Base-by-base conservation (phyloP, 352 stramenopile species). In the Phytophthora sp. region DNA sequence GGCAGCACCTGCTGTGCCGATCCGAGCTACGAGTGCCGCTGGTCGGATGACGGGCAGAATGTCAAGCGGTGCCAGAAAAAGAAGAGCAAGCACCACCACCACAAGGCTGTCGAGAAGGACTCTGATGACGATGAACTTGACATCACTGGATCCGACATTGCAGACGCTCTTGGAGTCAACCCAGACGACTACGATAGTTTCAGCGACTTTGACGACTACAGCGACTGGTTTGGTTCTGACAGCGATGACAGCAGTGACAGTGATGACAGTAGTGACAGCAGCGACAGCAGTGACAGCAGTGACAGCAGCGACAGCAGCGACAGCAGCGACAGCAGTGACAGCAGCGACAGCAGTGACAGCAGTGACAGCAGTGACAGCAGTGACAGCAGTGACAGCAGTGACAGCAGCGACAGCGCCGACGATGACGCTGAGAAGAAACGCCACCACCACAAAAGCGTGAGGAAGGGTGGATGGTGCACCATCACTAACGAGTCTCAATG, bases 401-500 rank as follows among this genome's bases (percentile, higher is more conserved):
- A n/a, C n/a, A n/a, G n/a, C n/a, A n/a, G n/a, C n/a, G n/a, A n/a
- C n/a, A n/a, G n/a, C n/a, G n/a, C n/a, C n/a, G n/a, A n/a, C n/a
- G n/a, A n/a, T 48, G 23, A 28, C 13, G 21, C 31, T 21, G 21
- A 10, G 2, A 35, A n/a, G 23, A 49, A 49, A 24, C 23, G 20
- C 21, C 21, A 17, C 23, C 41, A 34, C 42, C 42, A 49, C 4
- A 49, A 49, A 20, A 6, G 24, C 21, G 12, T n/a, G 23, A 23
- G 12, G 12, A 42, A 54, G 18, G 31, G 31, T 10, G 28, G 45
- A 13, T 39, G 17, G 17, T 54, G 46, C 18, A 55, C 32, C 15
- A 55, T 55, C 32, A 55, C 48, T 10, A 55, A 55, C 11, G 46
- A 54, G 18, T 54, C 46, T 11, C 46, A 54, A 27, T 54, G 46